Evolutionary conservation across 2,329 filamentous ascomycete species (phyloP), one percentile per base, ranked within the genome.

Genomic region (Verticillium nubilum): DNA sequence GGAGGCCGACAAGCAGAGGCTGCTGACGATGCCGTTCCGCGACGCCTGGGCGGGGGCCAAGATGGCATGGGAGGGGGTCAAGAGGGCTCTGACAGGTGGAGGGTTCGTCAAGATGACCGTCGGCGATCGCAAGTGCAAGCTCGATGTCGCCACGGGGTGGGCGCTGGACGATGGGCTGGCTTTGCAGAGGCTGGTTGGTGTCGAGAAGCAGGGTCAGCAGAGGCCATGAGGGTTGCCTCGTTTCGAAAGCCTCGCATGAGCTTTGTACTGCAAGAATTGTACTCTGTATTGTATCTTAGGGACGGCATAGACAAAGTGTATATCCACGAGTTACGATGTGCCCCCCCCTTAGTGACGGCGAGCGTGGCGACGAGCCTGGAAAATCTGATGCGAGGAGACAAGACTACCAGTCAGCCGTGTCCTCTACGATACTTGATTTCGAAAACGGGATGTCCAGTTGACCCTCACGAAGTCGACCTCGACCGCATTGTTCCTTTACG

Each of bases 11-110:
- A 77, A 78, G 72, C 74, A 78, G 58, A 81, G 86, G 66, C 68
- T 86, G 37, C 73, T 87, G 73, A 85, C 82, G 10, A 76, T 79
- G 67, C 84, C 84, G 19, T 85, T 87, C 64, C 76, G 84, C 23
- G 78, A 83, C 63, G 69, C 78, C 1, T 73, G 72, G 19, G 74
- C 75, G 61, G 80, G 72, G 0, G 66, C 80, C 3, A 67, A 67
- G 25, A 70, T 68, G 7, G 67, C 82, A 57, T 81, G 80, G 63
- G 59, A 66, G 5, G 79, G 78, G 7, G 71, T 84, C 25, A 75
- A 74, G 60, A 75, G 82, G 54, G 78, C 82, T 1, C 77, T 85
- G 68, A 82, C 80, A 17, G 78, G 83, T 58, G 82, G 83, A 59
- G 85, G 85, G 0, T 86, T 85, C 62, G 75, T 79, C 42, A 74